phyloP scores from a whole-genome alignment of 2,329 filamentous ascomycete species.

The Rhexocercosporidium sp. region DNA sequence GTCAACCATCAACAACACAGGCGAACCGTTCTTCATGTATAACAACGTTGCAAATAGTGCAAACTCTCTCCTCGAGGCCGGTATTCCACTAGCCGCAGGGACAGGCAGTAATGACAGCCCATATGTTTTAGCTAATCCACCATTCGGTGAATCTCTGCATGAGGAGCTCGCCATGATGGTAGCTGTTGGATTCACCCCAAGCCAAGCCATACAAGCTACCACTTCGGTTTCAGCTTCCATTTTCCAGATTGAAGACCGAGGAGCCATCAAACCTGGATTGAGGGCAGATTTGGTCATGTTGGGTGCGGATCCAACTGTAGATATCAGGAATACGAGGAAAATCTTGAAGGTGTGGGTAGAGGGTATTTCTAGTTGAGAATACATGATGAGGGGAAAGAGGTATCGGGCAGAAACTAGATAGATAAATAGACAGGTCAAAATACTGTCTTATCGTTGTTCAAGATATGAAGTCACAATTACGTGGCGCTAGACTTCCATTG shows the following conservation, averaged over 20 bases:
- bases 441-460: no score
- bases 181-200: background rate
- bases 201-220: conserved; percentile 1
- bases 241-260: conserved; percentile 5
- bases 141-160: background rate
- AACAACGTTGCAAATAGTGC: background rate
- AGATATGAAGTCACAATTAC: no score
- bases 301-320: background rate
- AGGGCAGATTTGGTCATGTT: conserved; percentile 8
- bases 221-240: background rate
- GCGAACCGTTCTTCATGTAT: background rate
- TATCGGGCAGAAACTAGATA: no score
- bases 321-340: conserved; percentile 5
- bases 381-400: background rate
- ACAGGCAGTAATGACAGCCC: background rate
- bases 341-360: background rate
- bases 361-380: background rate
- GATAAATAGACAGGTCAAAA: no score
- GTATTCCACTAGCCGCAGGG: background rate
- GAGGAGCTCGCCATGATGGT: conserved; percentile 2
- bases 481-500: no score
- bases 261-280: conserved; percentile 3
- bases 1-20: conserved; percentile 10
- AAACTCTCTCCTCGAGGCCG: background rate
- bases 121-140: background rate